Percentiles rank a stretch among this genome's conserved stretches.
phyloP scores from a whole-genome alignment of 192 early-diverging fungal species.

The Entomortierella chlamydospora region DNA sequence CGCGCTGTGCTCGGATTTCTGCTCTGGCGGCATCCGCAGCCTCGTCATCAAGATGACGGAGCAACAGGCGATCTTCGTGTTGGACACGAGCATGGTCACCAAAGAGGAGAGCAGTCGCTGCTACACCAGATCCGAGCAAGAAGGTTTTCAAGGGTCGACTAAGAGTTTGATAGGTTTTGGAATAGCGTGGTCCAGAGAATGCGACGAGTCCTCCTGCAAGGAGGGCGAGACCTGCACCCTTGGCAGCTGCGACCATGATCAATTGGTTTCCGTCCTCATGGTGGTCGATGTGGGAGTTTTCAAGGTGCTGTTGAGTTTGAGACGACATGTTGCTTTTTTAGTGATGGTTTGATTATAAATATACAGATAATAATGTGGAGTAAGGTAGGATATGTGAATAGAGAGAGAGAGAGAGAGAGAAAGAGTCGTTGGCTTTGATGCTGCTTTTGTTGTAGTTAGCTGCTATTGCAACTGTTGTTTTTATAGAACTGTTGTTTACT shows the following conservation, averaged over 20 bases:
- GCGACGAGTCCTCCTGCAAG: conserved; percentile 42
- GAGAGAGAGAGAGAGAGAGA: too few species aligned
- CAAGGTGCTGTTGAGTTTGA: conserved; percentile 29
- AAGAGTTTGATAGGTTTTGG: conserved; percentile 33
- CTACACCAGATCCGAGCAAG: conserved; percentile 51
- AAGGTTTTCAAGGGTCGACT: conserved; percentile 40
- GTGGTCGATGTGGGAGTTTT: conserved; percentile 19
- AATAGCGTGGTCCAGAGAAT: conserved; percentile 43
- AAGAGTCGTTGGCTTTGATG: too few species aligned
- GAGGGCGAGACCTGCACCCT: conserved; percentile 50
- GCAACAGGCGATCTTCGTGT: conserved; percentile 45
- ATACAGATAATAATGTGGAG: too few species aligned
- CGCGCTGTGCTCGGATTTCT: conserved; percentile 50
- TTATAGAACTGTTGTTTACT: too few species aligned
- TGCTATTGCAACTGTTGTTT: too few species aligned
- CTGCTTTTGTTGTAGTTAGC: too few species aligned
- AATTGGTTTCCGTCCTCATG: conserved; percentile 18
- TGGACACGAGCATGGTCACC: conserved; percentile 52
- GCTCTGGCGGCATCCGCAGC: conserved; percentile 40
- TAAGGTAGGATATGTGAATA: too few species aligned
- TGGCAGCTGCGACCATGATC: conserved; percentile 32
- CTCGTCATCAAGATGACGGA: conserved; percentile 49
- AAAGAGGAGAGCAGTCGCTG: conserved; percentile 40
- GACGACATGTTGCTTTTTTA: too few species aligned
- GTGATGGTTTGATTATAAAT: too few species aligned